Base-by-base conservation (phyloP, 129 eudicot species). In the Solidago caesia region DNA sequence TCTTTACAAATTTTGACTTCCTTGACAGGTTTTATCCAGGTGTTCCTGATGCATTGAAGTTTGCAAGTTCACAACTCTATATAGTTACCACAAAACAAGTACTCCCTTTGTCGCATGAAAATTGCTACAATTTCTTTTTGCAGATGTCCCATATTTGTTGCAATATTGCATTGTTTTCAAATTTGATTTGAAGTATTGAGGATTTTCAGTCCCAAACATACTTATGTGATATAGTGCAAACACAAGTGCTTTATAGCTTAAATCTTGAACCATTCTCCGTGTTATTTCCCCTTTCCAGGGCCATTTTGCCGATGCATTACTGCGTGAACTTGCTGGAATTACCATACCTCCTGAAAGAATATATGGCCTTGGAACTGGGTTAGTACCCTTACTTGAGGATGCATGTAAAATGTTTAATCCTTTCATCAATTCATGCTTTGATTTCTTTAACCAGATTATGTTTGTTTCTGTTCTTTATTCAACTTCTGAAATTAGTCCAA, bases 51-150 rank as follows among this genome's bases (percentile, higher is more conserved):
- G 98, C 98, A n/a, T 82, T 94, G 78, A 90, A 87, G 84, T 94
- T 94, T 75, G 96, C 97, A 7, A 88, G 96, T 87, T 87, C 98
- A 69, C 84, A 79, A 83, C 64, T 94, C 75, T 94, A 86, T 75
- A 88, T 94, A 41, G 98, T 94, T 78, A 94, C 98, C 53, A 94
- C 98, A 16, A 94, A 94, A 77, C 97, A 94, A 86, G 98, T 94
- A 71, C 46, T 58, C 43, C 75, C 13, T 42, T 39, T 29, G n/a
- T 58, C 44, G 9, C 47, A 67, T 45, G 51, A 15, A 55, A 61
- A 39, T 46, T 15, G 26, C 16, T 48, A 47, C 57, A 13, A 2
- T 57, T 46, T 57, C 45, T 41, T 62, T 62, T 67, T 8, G 44
- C 44, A 29, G 44, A 71, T 41, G 4, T 41, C 65, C 65, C 42